Evolutionary conservation across 129 eudicot genomes (phyloP), one percentile per base, ranked within the genome.

Genomic region (Erigeron canadensis): DNA sequence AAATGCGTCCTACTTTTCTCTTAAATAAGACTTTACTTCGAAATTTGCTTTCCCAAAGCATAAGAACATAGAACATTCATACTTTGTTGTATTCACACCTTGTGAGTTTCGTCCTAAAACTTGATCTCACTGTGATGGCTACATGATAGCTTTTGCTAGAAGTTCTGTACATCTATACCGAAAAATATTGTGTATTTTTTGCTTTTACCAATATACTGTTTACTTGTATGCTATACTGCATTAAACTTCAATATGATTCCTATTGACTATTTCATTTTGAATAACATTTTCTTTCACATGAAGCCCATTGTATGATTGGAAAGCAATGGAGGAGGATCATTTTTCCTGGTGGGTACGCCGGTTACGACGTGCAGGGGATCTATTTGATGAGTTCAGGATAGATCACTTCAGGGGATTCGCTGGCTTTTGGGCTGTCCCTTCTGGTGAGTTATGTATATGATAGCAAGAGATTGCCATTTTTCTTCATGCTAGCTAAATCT

Each of bases 401-500:
- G 98, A 94, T 69, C 98, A 94, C 75, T 94, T 94, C 70, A 85
- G 98, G 81, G 98, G 96, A 78, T 89, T 94, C 85, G 83, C 98
- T 82, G 98, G 98, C 34, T 94, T 70, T 82, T 94, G 98, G 98
- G 98, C 97, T 50, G 97, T 94, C 61, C 98, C 98, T 78, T 82
- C 98, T 75, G 98, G 98, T 93, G 74, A 82, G 84, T 65, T 70
- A 41, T 48, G 41, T 63, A 48, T 23, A 71, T 15, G 8, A 71
- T 78, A 43, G 64, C 54, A 71, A 71, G 22, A 71, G 13, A 63
- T n/a, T 1, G 2, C 23, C 12, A 38, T 22, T 70, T 15, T 9
- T 17, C 56, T 54, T 39, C 5, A 11, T 15, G 37, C 45, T 13
- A 10, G 22, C 15, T 45, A 51, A 54, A 8, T 54, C 54, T 4